A percentile compares a stretch with the other conserved stretches of the same genome.
phyloP scores from a whole-genome alignment of 331 rosid genomes.

The Malus hybrid region DNA sequence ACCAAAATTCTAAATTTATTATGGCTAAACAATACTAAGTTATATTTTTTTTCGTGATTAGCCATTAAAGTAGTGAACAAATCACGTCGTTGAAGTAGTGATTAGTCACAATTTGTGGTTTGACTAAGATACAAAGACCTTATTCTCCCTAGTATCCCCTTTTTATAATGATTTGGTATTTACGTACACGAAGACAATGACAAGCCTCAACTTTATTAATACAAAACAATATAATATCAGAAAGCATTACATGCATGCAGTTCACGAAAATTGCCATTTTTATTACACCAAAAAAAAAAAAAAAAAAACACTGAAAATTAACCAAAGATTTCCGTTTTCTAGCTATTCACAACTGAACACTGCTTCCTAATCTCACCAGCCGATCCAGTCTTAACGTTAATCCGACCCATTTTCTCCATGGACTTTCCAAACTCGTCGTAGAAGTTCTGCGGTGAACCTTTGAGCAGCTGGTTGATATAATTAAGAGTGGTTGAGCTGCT shows the following conservation, averaged over 20 bases:
- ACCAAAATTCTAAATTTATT: no score
- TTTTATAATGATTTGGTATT: background rate
- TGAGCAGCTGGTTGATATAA: conserved; percentile 31
- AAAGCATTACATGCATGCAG: background rate
- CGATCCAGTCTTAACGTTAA: conserved; percentile 44
- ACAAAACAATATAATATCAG: background rate
- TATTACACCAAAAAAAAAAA: background rate
- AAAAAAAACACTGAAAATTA: background rate
- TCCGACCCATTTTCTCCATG: conserved; percentile 74
- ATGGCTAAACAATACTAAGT: no score
- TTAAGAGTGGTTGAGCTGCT: conserved; percentile 34
- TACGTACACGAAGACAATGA: background rate
- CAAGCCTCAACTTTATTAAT: background rate
- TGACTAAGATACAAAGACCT: no score
- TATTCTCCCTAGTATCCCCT: background rate
- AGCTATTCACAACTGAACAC: conserved; percentile 45
- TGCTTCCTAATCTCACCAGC: conserved; percentile 70
- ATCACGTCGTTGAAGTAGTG: no score
- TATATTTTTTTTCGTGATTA: no score
- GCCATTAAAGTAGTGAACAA: no score
- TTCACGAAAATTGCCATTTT: background rate
- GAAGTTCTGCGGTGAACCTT: conserved; percentile 45
- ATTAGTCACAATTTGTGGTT: no score
- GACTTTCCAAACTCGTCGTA: conserved; percentile 44
- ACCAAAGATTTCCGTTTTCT: background rate